Evolutionary conservation across 495 filamentous ascomycete genomes (phyloP).

Genomic region (Chaetomidium leptoderma): DNA sequence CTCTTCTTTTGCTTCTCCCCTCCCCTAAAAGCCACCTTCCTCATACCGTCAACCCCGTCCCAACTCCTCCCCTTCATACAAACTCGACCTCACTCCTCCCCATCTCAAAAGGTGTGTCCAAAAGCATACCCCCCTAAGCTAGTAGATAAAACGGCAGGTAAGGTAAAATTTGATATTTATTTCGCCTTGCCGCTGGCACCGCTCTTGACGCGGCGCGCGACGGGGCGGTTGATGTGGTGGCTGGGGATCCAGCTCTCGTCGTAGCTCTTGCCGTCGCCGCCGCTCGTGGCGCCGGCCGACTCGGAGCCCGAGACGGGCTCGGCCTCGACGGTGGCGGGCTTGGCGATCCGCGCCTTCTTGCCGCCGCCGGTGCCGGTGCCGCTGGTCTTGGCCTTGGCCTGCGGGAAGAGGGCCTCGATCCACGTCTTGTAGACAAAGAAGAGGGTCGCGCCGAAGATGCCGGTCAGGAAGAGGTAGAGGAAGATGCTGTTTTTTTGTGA

Average conservation of each 20-base stretch:
- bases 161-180: no score
- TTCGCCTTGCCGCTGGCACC: slow-evolving; percentile 57
- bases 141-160: no score
- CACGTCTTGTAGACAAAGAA: slow-evolving; percentile 99
- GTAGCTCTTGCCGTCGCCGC: slow-evolving; percentile 60
- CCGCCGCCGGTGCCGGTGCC: slow-evolving; percentile 41
- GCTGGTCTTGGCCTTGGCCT: slow-evolving; percentile 57
- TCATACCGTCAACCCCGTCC: no score
- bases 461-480: slow-evolving; percentile 88
- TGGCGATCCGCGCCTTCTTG: slow-evolving; percentile 52
- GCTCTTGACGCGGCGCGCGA: slow-evolving; percentile 74
- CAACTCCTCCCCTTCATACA: no score
- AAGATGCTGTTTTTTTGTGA: slow-evolving; percentile 87
- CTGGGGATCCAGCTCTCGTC: slow-evolving; percentile 96
- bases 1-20: not conserved
- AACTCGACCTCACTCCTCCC: not conserved
- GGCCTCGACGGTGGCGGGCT: slow-evolving; percentile 27
- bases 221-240: slow-evolving; percentile 82
- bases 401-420: slow-evolving; percentile 93
- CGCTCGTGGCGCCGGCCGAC: slow-evolving; percentile 64
- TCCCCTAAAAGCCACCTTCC: not conserved
- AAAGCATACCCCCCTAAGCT: no score
- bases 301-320: slow-evolving; percentile 65
- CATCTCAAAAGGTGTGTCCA: not conserved
- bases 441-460: slow-evolving; percentile 67